phyloP scores from a whole-genome alignment of 768 basidiomycete genomes.

The Lactarius pseudohatsudake region DNA sequence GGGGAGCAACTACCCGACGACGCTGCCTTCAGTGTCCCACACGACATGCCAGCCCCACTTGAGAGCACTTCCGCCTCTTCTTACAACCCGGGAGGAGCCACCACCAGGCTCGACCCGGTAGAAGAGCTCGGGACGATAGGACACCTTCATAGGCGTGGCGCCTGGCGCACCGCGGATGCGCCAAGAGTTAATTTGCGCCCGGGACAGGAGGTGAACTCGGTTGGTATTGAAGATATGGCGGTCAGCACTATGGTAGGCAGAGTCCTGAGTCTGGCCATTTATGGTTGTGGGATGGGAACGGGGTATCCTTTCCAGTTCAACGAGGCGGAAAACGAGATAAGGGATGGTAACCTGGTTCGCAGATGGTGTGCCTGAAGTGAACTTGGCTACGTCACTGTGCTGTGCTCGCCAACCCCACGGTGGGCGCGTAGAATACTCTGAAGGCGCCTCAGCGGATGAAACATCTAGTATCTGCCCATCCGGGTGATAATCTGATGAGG shows the following conservation, averaged over 20 bases:
- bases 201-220: conserved; percentile 55
- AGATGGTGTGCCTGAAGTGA: conserved; percentile 6
- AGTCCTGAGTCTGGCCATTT: conserved; percentile 7
- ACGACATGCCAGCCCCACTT: conserved; percentile 28
- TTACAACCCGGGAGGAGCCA: background rate
- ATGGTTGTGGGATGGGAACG: background rate
- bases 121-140: conserved; percentile 22
- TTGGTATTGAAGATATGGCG: conserved; percentile 61
- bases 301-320: conserved; percentile 7
- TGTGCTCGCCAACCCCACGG: conserved; percentile 47
- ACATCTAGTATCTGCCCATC: conserved; percentile 13
- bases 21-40: conserved; percentile 23
- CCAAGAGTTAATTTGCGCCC: conserved; percentile 60
- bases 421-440: conserved; percentile 46
- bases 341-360: conserved; percentile 4
- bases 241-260: conserved; percentile 35
- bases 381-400: conserved; percentile 18
- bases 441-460: conserved; percentile 32
- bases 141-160: conserved; percentile 42
- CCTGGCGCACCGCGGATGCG: conserved; percentile 34
- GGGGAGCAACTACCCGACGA: background rate
- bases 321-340: conserved; percentile 23
- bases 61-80: conserved; percentile 24
- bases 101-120: conserved; percentile 22
- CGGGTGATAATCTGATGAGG: conserved; percentile 29